These are phyloP conservation scores for Flaveria trinervia DNA, from an alignment of 129 eudicot species.

Conservation along the genomic window DNA sequence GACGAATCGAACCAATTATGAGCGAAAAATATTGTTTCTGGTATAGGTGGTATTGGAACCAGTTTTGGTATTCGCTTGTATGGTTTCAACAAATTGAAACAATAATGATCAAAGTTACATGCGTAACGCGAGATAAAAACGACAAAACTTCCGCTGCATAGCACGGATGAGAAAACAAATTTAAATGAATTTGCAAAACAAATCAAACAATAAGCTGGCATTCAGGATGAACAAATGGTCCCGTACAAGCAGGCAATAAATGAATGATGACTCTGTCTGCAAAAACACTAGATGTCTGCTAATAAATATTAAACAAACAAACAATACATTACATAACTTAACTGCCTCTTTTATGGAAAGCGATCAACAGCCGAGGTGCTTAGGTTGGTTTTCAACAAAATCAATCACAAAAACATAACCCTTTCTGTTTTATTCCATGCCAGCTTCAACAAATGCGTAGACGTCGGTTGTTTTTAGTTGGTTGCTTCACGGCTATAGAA, in stretches of 20 bases:
- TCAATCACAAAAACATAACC: conserved; percentile 26
- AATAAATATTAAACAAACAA: conserved; percentile 16
- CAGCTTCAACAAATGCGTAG: conserved; percentile 13
- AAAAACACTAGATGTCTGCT: conserved; percentile 20
- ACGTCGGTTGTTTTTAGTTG: conserved; percentile 29
- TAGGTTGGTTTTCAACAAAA: conserved; percentile 32
- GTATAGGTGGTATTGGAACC: too few relatives aligned
- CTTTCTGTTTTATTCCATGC: conserved; percentile 26
- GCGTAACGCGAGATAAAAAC: too few relatives aligned
- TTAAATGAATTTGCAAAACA: neutral
- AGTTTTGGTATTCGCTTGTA: too few relatives aligned
- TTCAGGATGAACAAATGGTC: conserved; percentile 28
- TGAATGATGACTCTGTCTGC: conserved; percentile 17
- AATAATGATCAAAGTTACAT: too few relatives aligned
- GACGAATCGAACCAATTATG: too few relatives aligned
- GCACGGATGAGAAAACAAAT: neutral
- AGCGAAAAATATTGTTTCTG: too few relatives aligned
- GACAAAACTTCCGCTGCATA: too few relatives aligned
- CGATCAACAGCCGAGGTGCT: conserved; percentile 38
- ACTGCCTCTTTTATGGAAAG: conserved; percentile 42
- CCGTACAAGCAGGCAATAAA: conserved; percentile 23
- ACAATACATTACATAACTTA: conserved; percentile 36
- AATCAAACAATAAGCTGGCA: conserved; percentile 20
- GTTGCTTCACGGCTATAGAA: conserved; percentile 93
- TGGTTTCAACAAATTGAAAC: too few relatives aligned